These are phyloP conservation scores for Eucalyptus camaldulensis DNA, from an alignment of 345 rosid species.

Conservation along the genomic window DNA sequence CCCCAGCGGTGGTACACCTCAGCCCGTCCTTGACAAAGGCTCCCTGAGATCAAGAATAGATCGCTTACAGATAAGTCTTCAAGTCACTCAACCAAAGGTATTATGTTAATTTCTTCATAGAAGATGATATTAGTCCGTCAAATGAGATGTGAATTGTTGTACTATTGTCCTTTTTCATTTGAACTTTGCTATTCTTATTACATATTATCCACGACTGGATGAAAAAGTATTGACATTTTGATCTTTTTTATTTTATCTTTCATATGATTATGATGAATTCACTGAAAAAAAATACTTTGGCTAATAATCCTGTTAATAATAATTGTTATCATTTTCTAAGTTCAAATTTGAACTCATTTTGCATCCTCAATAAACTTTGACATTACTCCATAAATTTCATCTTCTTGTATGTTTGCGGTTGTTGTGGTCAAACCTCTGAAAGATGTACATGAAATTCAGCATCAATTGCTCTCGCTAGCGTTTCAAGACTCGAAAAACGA, in stretches of 20 bases:
- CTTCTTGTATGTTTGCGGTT: neutral
- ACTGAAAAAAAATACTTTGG: neutral
- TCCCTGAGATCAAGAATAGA: neutral
- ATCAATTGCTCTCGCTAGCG: neutral
- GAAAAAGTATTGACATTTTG: neutral
- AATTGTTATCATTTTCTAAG: neutral
- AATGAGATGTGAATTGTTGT: neutral
- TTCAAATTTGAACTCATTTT: neutral
- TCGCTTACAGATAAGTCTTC: neutral
- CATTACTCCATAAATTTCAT: neutral
- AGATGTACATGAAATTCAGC: neutral
- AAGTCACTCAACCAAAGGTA: neutral
- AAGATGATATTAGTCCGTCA: neutral
- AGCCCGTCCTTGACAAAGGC: neutral
- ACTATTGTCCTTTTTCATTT: neutral
- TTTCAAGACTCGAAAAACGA: neutral
- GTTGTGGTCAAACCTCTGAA: neutral
- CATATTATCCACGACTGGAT: neutral
- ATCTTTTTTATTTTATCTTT: neutral
- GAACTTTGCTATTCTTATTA: neutral
- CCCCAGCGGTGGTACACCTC: neutral
- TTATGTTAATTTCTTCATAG: neutral
- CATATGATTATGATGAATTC: neutral
- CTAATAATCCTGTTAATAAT: neutral
- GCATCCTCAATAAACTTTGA: neutral